Percentiles rank a stretch among this genome's conserved stretches.
phyloP scores from a whole-genome alignment of 108 stramenopile species.

The Cylindrotheca fusiformis region DNA sequence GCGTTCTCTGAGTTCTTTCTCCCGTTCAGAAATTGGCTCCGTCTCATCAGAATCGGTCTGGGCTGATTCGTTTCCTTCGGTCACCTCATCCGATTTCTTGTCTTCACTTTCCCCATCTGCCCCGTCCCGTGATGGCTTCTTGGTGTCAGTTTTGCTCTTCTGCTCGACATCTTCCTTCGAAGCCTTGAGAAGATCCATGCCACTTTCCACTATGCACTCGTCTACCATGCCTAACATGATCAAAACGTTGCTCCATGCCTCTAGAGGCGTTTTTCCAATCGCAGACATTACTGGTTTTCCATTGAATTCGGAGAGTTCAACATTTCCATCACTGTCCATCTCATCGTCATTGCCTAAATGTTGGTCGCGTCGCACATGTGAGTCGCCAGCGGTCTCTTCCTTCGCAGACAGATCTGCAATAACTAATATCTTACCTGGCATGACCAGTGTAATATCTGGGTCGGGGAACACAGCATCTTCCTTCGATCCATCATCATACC shows the following conservation, averaged over 20 bases:
- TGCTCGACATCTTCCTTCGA: constrained; percentile 8
- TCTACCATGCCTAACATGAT: constrained; percentile 72
- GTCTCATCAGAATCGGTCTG: constrained; percentile 18
- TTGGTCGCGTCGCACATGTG: too few species aligned
- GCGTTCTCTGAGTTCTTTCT: constrained; percentile 41
- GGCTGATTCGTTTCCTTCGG: constrained; percentile 12
- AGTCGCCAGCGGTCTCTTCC: not conserved
- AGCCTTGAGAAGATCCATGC: constrained; percentile 40
- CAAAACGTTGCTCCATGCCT: constrained; percentile 80
- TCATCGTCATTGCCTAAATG: constrained; percentile 42
- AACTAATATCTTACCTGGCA: constrained; percentile 55
- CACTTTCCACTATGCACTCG: constrained; percentile 63
- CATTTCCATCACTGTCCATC: constrained; percentile 40
- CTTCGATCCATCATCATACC: constrained; percentile 74
- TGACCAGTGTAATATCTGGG: constrained; percentile 63
- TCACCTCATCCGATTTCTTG: constrained; percentile 8
- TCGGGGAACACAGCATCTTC: constrained; percentile 70
- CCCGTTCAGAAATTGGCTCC: constrained; percentile 47
- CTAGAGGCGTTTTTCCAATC: constrained; percentile 55
- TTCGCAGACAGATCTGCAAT: not conserved
- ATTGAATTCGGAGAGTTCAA: constrained; percentile 46
- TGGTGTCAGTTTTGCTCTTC: constrained; percentile 12
- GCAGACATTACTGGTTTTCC: constrained; percentile 69
- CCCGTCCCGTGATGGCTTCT: not conserved
- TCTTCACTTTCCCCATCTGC: constrained; percentile 3